A percentile compares a stretch with the other conserved stretches of the same genome.
phyloP scores from a whole-genome alignment of 2,329 filamentous ascomycete genomes.

The Escovopsis sp. region DNA sequence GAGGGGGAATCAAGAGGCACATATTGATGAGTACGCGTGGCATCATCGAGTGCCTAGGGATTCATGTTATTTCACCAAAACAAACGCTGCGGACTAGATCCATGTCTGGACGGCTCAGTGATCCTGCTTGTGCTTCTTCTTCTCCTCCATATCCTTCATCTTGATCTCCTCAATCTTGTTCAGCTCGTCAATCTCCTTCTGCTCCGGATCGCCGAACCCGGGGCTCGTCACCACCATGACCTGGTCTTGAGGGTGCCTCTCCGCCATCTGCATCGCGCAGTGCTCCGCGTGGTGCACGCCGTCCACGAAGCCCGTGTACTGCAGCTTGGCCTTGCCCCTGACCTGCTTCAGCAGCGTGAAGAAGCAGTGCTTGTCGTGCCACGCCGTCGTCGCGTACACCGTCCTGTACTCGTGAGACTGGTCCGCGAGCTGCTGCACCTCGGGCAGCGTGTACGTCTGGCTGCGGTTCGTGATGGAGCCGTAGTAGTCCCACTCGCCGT shows the following conservation, averaged over 20 bases:
- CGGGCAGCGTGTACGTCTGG: background rate
- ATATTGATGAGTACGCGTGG: too few species aligned
- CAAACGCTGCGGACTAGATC: too few species aligned
- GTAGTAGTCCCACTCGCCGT: slow-evolving; percentile 19
- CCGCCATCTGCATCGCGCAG: slow-evolving; percentile 1
- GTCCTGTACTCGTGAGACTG: background rate
- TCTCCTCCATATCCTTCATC: background rate
- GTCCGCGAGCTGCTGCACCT: background rate
- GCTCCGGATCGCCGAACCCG: background rate
- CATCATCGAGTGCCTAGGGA: too few species aligned
- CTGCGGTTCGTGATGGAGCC: background rate
- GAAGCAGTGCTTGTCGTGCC: slow-evolving; percentile 2
- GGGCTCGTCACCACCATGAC: slow-evolving; percentile 1
- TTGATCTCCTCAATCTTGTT: background rate
- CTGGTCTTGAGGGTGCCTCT: background rate
- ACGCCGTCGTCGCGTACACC: slow-evolving; percentile 1
- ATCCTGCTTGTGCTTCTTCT: too few species aligned
- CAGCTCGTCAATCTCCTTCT: background rate
- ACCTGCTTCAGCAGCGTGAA: slow-evolving; percentile 2
- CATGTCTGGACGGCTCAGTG: too few species aligned
- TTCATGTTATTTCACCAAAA: too few species aligned
- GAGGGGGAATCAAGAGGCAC: too few species aligned
- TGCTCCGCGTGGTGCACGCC: background rate
- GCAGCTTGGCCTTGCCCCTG: slow-evolving; percentile 1
- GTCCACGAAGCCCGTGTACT: slow-evolving; percentile 1